A percentile compares a stretch with the other conserved stretches of the same genome.
Evolutionary conservation across 805 yeast species (phyloP).

Genomic region (Teunomyces aglyptinius): DNA sequence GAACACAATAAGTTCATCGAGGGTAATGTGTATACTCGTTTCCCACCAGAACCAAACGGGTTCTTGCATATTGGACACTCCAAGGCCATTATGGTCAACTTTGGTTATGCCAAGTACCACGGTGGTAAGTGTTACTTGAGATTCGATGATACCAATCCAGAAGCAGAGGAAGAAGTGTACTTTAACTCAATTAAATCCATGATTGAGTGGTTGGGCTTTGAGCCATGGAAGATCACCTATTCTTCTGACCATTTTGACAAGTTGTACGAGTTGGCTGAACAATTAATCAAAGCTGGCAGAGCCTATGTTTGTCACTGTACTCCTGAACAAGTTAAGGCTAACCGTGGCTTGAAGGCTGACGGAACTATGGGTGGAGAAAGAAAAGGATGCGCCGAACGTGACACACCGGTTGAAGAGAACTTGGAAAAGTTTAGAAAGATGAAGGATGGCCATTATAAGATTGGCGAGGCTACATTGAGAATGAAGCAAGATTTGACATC

Average conservation of each 20-base stretch:
- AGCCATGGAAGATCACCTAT: constrained; percentile 92
- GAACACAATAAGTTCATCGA: constrained; percentile 76
- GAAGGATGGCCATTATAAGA: constrained; percentile 85
- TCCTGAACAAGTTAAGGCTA: constrained; percentile 82
- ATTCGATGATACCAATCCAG: constrained; percentile 98
- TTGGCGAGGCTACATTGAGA: constrained; percentile 92
- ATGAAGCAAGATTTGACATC: constrained; percentile 92
- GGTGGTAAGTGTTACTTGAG: constrained; percentile 88
- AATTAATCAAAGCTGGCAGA: constrained; percentile 61
- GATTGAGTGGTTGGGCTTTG: constrained; percentile 91
- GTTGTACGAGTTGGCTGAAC: constrained; percentile 85
- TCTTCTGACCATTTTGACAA: constrained; percentile 93
- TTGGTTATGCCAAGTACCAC: constrained; percentile 90
- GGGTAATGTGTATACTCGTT: constrained; percentile 87
- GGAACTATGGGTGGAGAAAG: constrained; percentile 95
- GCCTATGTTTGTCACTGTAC: constrained; percentile 96
- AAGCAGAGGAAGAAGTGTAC: constrained; percentile 93
- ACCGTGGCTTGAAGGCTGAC: constrained; percentile 88
- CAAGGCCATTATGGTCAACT: constrained; percentile 95
- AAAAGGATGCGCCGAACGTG: constrained; percentile 75
- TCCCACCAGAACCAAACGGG: constrained; percentile 99
- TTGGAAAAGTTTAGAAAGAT: constrained; percentile 80
- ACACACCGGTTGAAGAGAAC: constrained; percentile 68
- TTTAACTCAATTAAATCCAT: constrained; percentile 80
- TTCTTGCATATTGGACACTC: constrained; percentile 96